Base-by-base conservation (phyloP, 768 basidiomycete species). In the Polyporus arcularius region DNA sequence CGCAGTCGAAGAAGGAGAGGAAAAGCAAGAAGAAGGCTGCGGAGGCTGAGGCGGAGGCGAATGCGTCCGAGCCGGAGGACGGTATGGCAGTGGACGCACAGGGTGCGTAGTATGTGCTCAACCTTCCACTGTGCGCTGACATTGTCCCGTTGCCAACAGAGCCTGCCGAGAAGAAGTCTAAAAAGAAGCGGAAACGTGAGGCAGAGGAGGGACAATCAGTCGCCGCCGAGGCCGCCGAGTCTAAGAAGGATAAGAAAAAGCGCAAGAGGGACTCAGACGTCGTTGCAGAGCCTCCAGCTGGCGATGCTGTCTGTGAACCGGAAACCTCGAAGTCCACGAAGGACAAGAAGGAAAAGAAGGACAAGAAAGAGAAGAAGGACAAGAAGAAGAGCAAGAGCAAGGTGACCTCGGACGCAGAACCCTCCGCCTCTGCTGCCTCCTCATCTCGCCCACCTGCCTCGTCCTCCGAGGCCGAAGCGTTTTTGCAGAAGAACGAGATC, bases 401-500 rank as follows among this genome's bases (percentile, higher is more conserved):
- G 59, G 70, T 74, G 66, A 64, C 71, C 55, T 62, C 67, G 59
- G 71, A 75, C 59, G 66, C 74, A 64, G 63, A 71, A 50, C 52
- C 64, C 49, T 71, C 72, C 26, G 21, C 62, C 39, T n/a, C 30
- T 32, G 61, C 70, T 14, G 49, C 66, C 26, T 60, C 71, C 4
- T 54, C 70, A 28, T 62, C 65, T 18, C 40, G 64, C 31, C 40
- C 69, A 4, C 6, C 67, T 4, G 62, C 77, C 0, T 69, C 70
- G n/a, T 63, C 73, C 3, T 63, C 73, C 21, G 86, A 86, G 42
- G 78, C 83, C 21, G 77, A 80, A 15, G 81, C 80, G 1, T 98
- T 88, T 79, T 80, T 97, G 21, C 68, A 74, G 28, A 85, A 84
- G 63, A 85, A 98, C 73, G 79, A 80, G 10, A 85, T 97, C 66